phyloP scores from a whole-genome alignment of 805 yeast genomes.

The Kluyveromyces nonfermentans region DNA sequence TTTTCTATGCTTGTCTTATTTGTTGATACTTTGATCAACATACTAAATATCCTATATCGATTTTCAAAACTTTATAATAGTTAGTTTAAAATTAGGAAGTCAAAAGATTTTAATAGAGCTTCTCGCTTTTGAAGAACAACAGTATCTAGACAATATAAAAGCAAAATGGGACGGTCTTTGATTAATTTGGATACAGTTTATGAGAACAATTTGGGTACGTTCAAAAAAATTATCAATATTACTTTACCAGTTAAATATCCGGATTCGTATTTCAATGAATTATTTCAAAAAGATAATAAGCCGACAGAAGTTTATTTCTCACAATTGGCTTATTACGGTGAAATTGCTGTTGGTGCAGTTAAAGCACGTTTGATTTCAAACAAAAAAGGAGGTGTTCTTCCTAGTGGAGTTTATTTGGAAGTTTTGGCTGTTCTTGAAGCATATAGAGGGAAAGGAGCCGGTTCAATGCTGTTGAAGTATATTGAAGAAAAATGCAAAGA shows the following conservation, averaged over 20 bases:
- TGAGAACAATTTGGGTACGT: slow-evolving; percentile 21
- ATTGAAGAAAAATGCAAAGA: slow-evolving; percentile 46
- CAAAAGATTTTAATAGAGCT: neutral
- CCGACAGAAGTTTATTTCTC: slow-evolving; percentile 14
- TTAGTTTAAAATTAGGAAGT: neutral
- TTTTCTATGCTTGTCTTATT: neutral
- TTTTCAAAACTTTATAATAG: neutral
- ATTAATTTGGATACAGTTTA: slow-evolving; percentile 20
- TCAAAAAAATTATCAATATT: slow-evolving; percentile 13
- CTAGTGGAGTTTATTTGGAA: slow-evolving; percentile 54
- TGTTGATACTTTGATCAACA: neutral
- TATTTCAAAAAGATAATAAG: slow-evolving; percentile 9
- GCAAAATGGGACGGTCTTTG: slow-evolving; percentile 15
- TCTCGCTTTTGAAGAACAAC: neutral
- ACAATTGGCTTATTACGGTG: slow-evolving; percentile 50
- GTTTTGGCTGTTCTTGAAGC: slow-evolving; percentile 57
- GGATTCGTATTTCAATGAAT: slow-evolving; percentile 17
- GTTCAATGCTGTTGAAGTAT: slow-evolving; percentile 46
- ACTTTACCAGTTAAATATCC: slow-evolving; percentile 16
- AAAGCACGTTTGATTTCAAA: slow-evolving; percentile 44
- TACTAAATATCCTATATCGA: neutral
- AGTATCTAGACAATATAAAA: neutral
- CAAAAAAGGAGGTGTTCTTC: slow-evolving; percentile 31
- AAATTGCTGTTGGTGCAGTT: slow-evolving; percentile 73
- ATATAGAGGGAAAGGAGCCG: slow-evolving; percentile 56